Base-by-base conservation (phyloP, 352 stramenopile species). In the Globisporangium splendens region DNA sequence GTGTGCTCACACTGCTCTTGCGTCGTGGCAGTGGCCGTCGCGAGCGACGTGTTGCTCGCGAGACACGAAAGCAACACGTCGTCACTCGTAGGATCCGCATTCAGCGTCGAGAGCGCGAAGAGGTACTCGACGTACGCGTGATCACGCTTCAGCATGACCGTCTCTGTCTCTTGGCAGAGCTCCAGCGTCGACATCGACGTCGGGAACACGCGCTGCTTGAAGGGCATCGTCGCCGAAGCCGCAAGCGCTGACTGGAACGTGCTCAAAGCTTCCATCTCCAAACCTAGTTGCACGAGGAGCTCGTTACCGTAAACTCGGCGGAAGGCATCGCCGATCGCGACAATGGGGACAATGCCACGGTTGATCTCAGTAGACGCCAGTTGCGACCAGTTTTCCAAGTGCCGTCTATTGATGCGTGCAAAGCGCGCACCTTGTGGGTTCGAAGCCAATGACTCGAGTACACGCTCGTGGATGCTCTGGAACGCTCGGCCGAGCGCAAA, bases 361-460 rank as follows among this genome's bases (percentile, higher is more conserved):
- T 83, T 73, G 44, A 93, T 75, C 64, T 93, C 83, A 3, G 76
- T 69, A 0, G 71, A 79, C 5, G 81, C 66, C 18, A 93, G 62
- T 44, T 83, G 68, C 6, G 81, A 86, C 83, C 83, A 93, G 46
- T 89, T 91, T 47, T 91, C 74, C 24, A 93, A 61, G 42, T 93
- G 78, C 13, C 83, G 74, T 21, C 78, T 77, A 53, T 85, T 90
- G 39, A 93, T 86, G 1, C 76, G 71, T 35, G 59, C 54, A 21
- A 55, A 57, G 18, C 75, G 72, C 1, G 70, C 54, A 18, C 64
- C 63, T 1, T 61, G 55, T 13, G 65, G 57, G 14, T 65, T 52
- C 15, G 70, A 49, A 8, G 46, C 11, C 17, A 91, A 42, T 18
- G 69, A 72, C 1, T 56, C 59, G 3, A 85, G 31, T 13, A 91